phyloP scores from a whole-genome alignment of 768 basidiomycete genomes.

The Mycena epipterygia region DNA sequence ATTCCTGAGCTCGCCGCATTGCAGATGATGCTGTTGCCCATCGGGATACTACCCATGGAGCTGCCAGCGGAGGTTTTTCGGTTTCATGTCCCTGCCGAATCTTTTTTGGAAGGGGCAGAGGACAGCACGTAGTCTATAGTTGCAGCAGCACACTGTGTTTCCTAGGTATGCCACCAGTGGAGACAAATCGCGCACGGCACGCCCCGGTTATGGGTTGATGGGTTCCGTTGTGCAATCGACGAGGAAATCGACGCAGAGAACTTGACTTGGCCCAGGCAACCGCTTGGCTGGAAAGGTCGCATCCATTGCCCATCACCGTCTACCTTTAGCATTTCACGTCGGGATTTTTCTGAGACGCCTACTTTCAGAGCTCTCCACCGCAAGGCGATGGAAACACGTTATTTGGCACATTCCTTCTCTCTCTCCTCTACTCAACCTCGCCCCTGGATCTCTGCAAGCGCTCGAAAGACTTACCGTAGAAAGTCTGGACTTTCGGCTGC shows the following conservation, averaged over 20 bases:
- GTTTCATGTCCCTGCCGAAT: background rate
- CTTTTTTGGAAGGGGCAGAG: background rate
- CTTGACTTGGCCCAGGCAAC: background rate
- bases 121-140: background rate
- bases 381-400: background rate
- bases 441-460: background rate
- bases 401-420: background rate
- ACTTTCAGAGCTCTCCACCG: background rate
- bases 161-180: background rate
- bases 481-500: background rate
- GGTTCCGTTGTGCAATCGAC: background rate
- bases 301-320: background rate
- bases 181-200: background rate
- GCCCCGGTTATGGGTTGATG: background rate
- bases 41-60: background rate
- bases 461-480: background rate
- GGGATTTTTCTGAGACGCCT: background rate
- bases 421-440: background rate
- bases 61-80: background rate
- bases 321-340: background rate
- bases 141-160: background rate
- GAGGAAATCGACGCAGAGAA: background rate
- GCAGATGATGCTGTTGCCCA: background rate
- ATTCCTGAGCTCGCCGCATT: background rate
- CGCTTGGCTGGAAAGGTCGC: background rate